A percentile compares a stretch with the other conserved stretches of the same genome.
These are phyloP conservation scores for Saturnispora galanensis DNA, from an alignment of 805 yeast genomes.

Conservation along the genomic window DNA sequence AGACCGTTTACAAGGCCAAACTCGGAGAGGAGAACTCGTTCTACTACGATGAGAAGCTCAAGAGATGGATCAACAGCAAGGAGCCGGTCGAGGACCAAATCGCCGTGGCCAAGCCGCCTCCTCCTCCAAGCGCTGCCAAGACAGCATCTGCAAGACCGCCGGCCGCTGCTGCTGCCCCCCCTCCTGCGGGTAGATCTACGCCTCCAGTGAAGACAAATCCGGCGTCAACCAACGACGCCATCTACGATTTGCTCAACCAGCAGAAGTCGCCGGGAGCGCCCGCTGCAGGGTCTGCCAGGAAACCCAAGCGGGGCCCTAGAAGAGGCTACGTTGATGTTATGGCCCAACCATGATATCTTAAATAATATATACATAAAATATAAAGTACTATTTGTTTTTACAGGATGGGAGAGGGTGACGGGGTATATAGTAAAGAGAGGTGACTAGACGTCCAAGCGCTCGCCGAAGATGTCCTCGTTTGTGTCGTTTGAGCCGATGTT, in stretches of 20 bases:
- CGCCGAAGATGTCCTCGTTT: slow-evolving; percentile 11
- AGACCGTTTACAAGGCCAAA: slow-evolving; percentile 66
- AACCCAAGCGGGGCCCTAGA: slow-evolving; percentile 44
- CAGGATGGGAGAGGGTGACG: background rate
- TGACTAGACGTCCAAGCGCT: slow-evolving; percentile 9
- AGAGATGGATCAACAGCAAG: slow-evolving; percentile 77
- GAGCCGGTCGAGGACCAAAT: slow-evolving; percentile 57
- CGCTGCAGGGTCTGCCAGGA: slow-evolving; percentile 25
- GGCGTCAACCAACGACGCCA: slow-evolving; percentile 1
- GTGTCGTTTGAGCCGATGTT: background rate
- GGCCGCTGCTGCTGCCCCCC: background rate
- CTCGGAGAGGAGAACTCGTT: slow-evolving; percentile 71
- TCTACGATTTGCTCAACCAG: slow-evolving; percentile 8
- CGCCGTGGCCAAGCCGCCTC: slow-evolving; percentile 49
- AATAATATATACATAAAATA: background rate
- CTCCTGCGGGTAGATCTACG: too few species aligned
- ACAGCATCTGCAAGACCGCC: slow-evolving; percentile 15
- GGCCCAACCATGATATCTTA: slow-evolving; percentile 22
- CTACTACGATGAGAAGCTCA: slow-evolving; percentile 71
- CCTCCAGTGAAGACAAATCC: too few species aligned
- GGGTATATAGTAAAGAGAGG: background rate
- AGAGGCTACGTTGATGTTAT: slow-evolving; percentile 59
- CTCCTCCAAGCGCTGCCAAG: slow-evolving; percentile 43
- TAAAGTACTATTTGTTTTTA: background rate
- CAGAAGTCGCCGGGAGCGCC: slow-evolving; percentile 15